Percentiles rank a stretch among this genome's conserved stretches.
Evolutionary conservation across 495 filamentous ascomycete genomes (phyloP).

Genomic region (Podospora conica): DNA sequence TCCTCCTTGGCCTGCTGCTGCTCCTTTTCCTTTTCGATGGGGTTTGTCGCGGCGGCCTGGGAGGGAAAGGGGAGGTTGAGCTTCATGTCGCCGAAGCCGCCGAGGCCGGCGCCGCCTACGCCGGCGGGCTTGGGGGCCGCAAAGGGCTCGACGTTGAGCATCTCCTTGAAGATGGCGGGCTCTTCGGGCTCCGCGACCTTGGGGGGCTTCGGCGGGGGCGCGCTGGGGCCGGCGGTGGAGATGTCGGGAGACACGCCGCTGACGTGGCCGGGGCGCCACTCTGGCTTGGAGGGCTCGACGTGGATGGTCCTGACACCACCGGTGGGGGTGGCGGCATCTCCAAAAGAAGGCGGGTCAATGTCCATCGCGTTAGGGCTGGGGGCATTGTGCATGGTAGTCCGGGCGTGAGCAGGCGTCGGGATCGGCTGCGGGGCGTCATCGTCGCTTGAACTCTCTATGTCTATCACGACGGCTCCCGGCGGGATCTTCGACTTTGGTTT

Average conservation of each 20-base stretch:
- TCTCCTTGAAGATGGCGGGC: conserved; percentile 53
- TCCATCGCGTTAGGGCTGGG: conserved; percentile 49
- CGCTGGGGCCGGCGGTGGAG: neutral
- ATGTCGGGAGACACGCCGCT: conserved; percentile 17
- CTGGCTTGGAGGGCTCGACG: conserved; percentile 43
- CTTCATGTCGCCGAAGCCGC: conserved; percentile 59
- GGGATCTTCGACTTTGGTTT: conserved; percentile 40
- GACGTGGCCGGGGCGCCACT: conserved; percentile 43
- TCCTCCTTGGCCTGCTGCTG: conserved; percentile 14
- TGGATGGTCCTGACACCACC: conserved; percentile 37
- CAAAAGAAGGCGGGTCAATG: conserved; percentile 42
- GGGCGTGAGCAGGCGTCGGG: conserved; percentile 7
- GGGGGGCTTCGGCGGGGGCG: conserved; percentile 16
- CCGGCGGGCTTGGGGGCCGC: conserved; percentile 12
- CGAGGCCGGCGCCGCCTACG: conserved; percentile 46
- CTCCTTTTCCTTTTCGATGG: conserved; percentile 25
- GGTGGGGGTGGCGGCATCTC: conserved; percentile 16
- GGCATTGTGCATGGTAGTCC: conserved; percentile 11
- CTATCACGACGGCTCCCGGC: conserved; percentile 39
- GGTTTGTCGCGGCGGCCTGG: conserved; percentile 44
- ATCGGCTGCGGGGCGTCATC: conserved; percentile 24
- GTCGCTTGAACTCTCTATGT: conserved; percentile 38
- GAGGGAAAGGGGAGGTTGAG: conserved; percentile 69
- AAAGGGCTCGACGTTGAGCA: conserved; percentile 64
- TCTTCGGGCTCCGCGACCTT: conserved; percentile 3